These are phyloP conservation scores for Auricularia sp. DNA, from an alignment of 768 basidiomycete genomes.

Conservation along the genomic window DNA sequence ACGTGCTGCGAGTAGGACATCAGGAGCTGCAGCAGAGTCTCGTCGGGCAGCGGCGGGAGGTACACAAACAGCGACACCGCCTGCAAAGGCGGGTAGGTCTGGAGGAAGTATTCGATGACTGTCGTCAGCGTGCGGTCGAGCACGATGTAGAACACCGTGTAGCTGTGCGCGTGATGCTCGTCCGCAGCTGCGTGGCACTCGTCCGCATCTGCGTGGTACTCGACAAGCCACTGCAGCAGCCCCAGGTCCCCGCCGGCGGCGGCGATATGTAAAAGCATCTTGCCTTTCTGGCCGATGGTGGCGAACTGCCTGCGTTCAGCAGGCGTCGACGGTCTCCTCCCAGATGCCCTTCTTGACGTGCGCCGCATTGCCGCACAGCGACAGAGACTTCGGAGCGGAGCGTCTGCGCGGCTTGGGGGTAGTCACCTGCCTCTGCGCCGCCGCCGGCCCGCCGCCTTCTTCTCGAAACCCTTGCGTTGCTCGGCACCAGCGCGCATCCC, in stretches of 20 bases:
- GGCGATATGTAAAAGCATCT: slow-evolving; percentile 66
- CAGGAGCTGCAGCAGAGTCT: slow-evolving; percentile 37
- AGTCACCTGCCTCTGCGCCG: slow-evolving; percentile 41
- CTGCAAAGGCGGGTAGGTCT: slow-evolving; percentile 40
- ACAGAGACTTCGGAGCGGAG: slow-evolving; percentile 51
- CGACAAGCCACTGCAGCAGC: slow-evolving; percentile 63
- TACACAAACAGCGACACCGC: slow-evolving; percentile 48
- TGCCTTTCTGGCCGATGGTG: slow-evolving; percentile 11
- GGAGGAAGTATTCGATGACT: slow-evolving; percentile 52
- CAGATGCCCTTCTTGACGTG: slow-evolving; percentile 56
- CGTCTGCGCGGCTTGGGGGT: slow-evolving; percentile 30
- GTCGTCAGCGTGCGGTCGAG: slow-evolving; percentile 41
- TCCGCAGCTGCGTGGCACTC: slow-evolving; percentile 64
- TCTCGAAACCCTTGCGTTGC: slow-evolving; percentile 44
- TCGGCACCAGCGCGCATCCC: slow-evolving; percentile 48
- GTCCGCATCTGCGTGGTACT: no score
- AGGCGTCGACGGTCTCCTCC: slow-evolving; percentile 61
- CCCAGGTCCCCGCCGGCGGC: slow-evolving; percentile 43
- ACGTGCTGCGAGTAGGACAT: slow-evolving; percentile 55
- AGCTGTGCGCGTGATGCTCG: slow-evolving; percentile 48
- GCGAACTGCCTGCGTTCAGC: slow-evolving; percentile 52
- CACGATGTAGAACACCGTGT: slow-evolving; percentile 60
- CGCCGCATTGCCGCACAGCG: slow-evolving; percentile 49
- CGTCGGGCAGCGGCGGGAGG: slow-evolving; percentile 28
- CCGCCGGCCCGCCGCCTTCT: slow-evolving; percentile 41